Percentiles rank a stretch among this genome's conserved stretches.
phyloP scores from a whole-genome alignment of 306 rosid species.

The Castanea sativa region DNA sequence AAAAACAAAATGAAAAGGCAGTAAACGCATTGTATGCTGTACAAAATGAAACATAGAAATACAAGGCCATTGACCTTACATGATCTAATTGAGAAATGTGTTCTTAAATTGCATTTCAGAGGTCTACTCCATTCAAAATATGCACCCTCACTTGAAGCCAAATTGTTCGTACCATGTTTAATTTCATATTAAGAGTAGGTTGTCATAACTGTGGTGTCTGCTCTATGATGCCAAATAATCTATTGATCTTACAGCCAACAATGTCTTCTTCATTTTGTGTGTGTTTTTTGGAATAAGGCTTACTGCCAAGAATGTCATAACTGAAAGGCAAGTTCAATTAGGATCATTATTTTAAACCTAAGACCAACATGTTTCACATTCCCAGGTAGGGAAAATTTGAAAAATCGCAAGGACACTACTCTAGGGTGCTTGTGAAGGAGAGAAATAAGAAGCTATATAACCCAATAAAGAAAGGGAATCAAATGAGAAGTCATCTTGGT shows the following conservation, averaged over 20 bases:
- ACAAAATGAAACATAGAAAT: slow-evolving; percentile 9
- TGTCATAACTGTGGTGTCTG: slow-evolving; percentile 8
- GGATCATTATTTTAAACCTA: not conserved
- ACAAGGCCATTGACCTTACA: not conserved
- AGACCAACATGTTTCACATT: not conserved
- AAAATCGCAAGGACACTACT: not conserved
- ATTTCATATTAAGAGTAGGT: not conserved
- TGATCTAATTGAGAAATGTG: not conserved
- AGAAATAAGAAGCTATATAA: not conserved
- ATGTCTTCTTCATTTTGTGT: not conserved
- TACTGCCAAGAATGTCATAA: not conserved
- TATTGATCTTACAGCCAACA: not conserved
- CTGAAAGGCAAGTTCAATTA: slow-evolving; percentile 1
- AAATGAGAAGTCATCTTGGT: not conserved
- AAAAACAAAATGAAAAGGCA: not conserved
- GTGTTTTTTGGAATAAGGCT: not conserved
- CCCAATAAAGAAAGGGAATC: not conserved
- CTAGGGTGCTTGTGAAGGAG: not conserved
- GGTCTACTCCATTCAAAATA: not conserved
- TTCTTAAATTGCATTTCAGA: not conserved
- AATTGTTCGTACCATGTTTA: not conserved
- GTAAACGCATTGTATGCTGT: not conserved
- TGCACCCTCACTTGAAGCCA: slow-evolving; percentile 8
- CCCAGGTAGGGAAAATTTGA: not conserved
- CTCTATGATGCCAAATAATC: not conserved